Conservation (phyloP, 805 yeast species). For the Clavispora fructus region DNA sequence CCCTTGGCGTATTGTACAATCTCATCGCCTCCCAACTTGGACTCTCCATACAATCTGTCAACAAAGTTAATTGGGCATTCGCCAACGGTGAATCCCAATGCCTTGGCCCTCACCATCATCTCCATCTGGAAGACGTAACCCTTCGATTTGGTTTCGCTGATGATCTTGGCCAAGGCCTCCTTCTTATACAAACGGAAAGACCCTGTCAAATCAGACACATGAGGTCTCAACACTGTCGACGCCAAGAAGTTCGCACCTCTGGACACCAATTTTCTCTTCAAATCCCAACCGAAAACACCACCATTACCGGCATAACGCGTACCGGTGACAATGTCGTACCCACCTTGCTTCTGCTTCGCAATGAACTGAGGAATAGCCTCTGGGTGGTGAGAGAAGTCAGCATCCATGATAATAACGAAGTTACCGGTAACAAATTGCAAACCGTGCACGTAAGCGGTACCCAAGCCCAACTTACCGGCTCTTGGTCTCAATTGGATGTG, state of each 20-base stretch:
- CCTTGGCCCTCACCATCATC: conserved; percentile 78
- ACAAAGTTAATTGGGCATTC: conserved; percentile 78
- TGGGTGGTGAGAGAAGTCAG: conserved; percentile 80
- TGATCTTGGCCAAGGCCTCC: conserved; percentile 59
- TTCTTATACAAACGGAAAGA: conserved; percentile 72
- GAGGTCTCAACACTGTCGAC: conserved; percentile 62
- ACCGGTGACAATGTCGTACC: conserved; percentile 51
- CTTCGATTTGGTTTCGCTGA: conserved; percentile 62
- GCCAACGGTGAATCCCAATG: conserved; percentile 66
- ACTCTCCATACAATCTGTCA: conserved; percentile 73
- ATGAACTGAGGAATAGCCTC: conserved; percentile 74
- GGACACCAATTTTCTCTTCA: conserved; percentile 70
- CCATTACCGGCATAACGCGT: conserved; percentile 79
- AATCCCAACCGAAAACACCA: conserved; percentile 82
- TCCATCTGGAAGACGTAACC: conserved; percentile 87
- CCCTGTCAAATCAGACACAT: conserved; percentile 72
- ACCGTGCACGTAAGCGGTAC: conserved; percentile 79
- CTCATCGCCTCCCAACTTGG: conserved; percentile 77
- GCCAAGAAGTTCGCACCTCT: conserved; percentile 81
- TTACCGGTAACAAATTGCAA: conserved; percentile 66
- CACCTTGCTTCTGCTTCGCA: conserved; percentile 48
- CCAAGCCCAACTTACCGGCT: conserved; percentile 73
- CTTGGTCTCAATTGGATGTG: conserved; percentile 65
- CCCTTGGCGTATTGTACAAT: conserved; percentile 74
- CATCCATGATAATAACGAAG: conserved; percentile 77